These are phyloP conservation scores for Penicillium sp. DNA, from an alignment of 2,329 filamentous ascomycete genomes.

Conservation along the genomic window DNA sequence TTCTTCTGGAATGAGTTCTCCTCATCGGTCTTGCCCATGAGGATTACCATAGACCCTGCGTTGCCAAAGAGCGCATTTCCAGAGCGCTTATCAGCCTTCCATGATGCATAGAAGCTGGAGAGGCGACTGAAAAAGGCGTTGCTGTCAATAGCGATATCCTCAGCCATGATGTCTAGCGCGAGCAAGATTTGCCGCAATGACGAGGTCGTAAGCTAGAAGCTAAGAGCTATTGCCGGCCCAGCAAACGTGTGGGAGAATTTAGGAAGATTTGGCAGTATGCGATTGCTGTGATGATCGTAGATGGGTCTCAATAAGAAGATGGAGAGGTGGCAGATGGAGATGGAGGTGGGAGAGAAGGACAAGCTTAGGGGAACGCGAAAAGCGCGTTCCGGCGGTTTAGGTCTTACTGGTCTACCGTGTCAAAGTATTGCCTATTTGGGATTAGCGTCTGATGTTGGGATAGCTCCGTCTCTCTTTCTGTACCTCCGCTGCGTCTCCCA, in stretches of 20 bases:
- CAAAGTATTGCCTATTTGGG: constrained; percentile 23
- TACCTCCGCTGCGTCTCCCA: not conserved
- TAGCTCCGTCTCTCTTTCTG: not conserved
- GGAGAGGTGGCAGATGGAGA: constrained; percentile 4
- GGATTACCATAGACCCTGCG: constrained; percentile 79
- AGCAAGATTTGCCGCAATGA: constrained; percentile 20
- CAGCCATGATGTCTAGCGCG: constrained; percentile 54
- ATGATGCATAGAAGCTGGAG: constrained; percentile 80
- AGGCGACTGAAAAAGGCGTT: constrained; percentile 92
- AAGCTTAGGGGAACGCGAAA: constrained; percentile 23
- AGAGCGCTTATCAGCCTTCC: constrained; percentile 93
- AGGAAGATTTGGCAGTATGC: not conserved
- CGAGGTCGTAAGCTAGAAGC: not conserved
- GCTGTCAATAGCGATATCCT: constrained; percentile 94
- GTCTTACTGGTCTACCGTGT: constrained; percentile 17
- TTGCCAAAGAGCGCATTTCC: constrained; percentile 84
- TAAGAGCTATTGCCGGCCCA: not conserved
- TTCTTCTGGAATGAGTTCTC: constrained; percentile 88
- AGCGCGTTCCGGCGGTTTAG: constrained; percentile 23
- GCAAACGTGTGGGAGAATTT: constrained; percentile 2
- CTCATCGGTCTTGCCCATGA: constrained; percentile 96
- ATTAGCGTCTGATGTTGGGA: constrained; percentile 9
- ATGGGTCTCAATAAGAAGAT: not conserved
- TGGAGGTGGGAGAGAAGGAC: constrained; percentile 2
- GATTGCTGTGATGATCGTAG: not conserved